Conservation (phyloP, 768 basidiomycete genomes). For the Podaxis sp. region DNA sequence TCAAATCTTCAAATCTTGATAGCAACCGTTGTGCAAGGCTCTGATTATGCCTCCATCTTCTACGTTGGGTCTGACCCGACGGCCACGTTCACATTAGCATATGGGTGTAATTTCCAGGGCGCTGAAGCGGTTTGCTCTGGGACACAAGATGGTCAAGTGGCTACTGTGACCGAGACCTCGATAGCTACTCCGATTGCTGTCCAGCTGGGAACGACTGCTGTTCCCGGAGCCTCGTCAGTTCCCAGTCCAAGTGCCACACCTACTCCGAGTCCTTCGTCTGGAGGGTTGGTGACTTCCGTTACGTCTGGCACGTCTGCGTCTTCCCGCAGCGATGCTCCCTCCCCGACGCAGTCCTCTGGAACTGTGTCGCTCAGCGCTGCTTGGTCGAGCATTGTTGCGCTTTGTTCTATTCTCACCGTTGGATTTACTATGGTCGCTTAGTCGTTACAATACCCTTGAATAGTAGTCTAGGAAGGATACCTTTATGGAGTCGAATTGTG, state of each 20-base stretch:
- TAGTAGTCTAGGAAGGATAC: neutral
- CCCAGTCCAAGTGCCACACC: neutral
- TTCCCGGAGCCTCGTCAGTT: neutral
- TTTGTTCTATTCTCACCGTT: neutral
- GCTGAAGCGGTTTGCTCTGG: slow-evolving; percentile 24
- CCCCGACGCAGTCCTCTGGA: neutral
- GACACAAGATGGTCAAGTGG: slow-evolving; percentile 16
- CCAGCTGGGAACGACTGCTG: neutral
- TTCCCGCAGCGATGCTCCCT: neutral
- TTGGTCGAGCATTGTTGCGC: neutral
- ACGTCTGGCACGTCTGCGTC: neutral
- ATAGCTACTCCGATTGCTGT: neutral
- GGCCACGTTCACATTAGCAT: slow-evolving; percentile 19
- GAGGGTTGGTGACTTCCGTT: neutral
- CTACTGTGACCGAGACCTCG: slow-evolving; percentile 21
- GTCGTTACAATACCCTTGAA: neutral
- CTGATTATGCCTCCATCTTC: slow-evolving; percentile 22
- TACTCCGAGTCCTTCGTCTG: neutral
- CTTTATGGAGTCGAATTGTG: neutral
- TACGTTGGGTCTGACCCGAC: slow-evolving; percentile 16
- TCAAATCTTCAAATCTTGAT: neutral
- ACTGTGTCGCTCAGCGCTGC: neutral
- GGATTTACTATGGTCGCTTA: neutral
- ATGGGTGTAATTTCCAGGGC: slow-evolving; percentile 20
- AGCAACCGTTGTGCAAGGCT: slow-evolving; percentile 29